Percentiles rank a stretch among this genome's conserved stretches.
Conservation (phyloP, 495 filamentous ascomycete genomes). For the Aspergillus leporis region DNA sequence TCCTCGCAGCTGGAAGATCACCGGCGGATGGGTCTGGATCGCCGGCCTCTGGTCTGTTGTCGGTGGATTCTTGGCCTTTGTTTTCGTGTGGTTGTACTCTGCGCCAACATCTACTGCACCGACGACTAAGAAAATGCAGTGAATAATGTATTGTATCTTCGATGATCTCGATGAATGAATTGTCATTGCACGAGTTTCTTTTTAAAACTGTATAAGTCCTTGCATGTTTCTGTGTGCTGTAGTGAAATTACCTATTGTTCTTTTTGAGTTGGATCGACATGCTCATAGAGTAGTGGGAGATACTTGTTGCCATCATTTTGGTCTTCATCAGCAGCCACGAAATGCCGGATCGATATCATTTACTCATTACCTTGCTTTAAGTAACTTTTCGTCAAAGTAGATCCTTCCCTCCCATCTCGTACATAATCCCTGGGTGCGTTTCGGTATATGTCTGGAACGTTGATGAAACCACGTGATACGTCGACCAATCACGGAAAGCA, state of each 20-base stretch:
- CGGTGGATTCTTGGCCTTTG: conserved; percentile 80
- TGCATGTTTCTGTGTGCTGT: conserved; percentile 4
- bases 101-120: conserved; percentile 50
- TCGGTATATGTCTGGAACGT: too few relatives aligned
- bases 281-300: too few relatives aligned
- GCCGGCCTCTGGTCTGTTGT: conserved; percentile 82
- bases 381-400: too few relatives aligned
- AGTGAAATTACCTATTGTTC: neutral
- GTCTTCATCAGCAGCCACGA: too few relatives aligned
- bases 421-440: too few relatives aligned
- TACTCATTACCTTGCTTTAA: too few relatives aligned
- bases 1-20: conserved; percentile 86
- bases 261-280: neutral
- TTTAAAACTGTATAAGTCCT: conserved; percentile 2
- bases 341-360: too few relatives aligned
- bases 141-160: conserved; percentile 28
- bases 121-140: conserved; percentile 72
- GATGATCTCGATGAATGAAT: conserved; percentile 24
- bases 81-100: conserved; percentile 86
- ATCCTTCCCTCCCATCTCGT: too few relatives aligned
- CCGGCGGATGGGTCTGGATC: conserved; percentile 94
- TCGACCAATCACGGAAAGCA: too few relatives aligned
- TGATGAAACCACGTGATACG: too few relatives aligned
- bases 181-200: neutral
- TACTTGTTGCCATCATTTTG: too few relatives aligned